Percentiles rank a stretch among this genome's conserved stretches.
These are phyloP conservation scores for Adiantum capillusveneris DNA, from an alignment of 75 land plant species.

Conservation along the genomic window DNA sequence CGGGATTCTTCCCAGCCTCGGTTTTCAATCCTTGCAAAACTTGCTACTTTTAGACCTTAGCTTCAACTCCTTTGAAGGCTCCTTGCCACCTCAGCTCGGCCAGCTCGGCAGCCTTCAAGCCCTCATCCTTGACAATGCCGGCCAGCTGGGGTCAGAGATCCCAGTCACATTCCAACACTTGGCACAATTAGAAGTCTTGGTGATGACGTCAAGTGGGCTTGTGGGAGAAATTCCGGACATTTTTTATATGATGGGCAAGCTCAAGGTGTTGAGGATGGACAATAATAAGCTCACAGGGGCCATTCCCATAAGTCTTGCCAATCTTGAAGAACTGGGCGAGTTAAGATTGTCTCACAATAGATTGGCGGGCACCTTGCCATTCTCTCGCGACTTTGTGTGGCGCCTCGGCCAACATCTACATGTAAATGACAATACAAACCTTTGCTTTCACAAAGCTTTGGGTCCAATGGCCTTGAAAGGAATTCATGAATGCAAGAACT, in stretches of 20 bases:
- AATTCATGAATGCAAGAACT: too few species aligned
- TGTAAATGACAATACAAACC: too few species aligned
- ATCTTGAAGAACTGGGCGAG: too few species aligned
- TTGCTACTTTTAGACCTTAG: constrained; percentile 9
- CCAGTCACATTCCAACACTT: neutral
- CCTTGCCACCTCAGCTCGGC: constrained; percentile 5
- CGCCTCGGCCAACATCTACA: too few species aligned
- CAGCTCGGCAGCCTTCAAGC: neutral
- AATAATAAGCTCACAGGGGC: constrained; percentile 5
- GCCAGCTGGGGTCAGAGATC: neutral
- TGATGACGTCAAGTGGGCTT: neutral
- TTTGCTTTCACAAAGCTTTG: too few species aligned
- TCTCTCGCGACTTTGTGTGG: too few species aligned
- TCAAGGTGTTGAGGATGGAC: constrained; percentile 8
- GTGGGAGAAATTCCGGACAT: constrained; percentile 5
- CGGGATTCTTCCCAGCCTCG: neutral
- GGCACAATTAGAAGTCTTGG: neutral
- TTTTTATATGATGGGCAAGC: neutral
- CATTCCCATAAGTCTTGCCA: neutral
- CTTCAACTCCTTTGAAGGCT: neutral
- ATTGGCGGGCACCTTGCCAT: too few species aligned
- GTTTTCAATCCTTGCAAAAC: neutral
- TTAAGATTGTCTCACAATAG: too few species aligned
- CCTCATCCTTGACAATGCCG: neutral
- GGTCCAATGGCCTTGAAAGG: too few species aligned